These are phyloP conservation scores for Cryptococcus sp. DNA, from an alignment of 1,284 basidiomycete species.

Conservation along the genomic window DNA sequence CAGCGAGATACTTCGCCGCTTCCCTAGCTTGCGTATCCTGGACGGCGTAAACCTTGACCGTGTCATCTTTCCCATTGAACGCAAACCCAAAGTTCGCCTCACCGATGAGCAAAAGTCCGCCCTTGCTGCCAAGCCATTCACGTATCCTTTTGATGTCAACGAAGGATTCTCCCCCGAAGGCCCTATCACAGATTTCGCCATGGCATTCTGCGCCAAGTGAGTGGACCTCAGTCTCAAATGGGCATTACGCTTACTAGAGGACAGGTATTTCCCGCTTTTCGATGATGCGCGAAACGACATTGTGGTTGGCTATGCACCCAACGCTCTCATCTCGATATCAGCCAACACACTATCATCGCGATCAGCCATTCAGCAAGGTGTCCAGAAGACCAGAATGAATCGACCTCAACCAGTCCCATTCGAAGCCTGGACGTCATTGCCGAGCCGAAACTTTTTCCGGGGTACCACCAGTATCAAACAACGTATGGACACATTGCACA, in stretches of 20 bases:
- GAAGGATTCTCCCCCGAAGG: conserved; percentile 38
- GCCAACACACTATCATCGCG: conserved; percentile 80
- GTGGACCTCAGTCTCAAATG: conserved; percentile 13
- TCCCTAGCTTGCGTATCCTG: conserved; percentile 50
- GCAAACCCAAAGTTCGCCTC: conserved; percentile 40
- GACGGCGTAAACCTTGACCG: conserved; percentile 58
- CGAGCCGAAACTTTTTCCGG: conserved; percentile 75
- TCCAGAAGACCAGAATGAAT: conserved; percentile 57
- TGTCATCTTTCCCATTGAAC: conserved; percentile 46
- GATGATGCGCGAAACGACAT: conserved; percentile 74
- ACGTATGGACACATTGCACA: conserved; percentile 68
- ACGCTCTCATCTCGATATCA: conserved; percentile 85
- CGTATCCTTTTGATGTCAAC: conserved; percentile 46
- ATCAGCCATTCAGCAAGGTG: conserved; percentile 29
- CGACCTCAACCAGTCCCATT: conserved; percentile 73
- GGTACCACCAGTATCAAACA: conserved; percentile 65
- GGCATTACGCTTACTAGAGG: conserved; percentile 1
- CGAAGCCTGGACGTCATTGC: conserved; percentile 66
- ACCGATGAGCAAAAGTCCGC: conserved; percentile 32
- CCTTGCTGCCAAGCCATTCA: conserved; percentile 35
- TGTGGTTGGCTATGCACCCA: conserved; percentile 73
- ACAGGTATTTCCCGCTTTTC: conserved; percentile 79
- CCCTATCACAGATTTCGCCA: conserved; percentile 48
- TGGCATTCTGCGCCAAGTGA: conserved; percentile 52
- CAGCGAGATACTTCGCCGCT: conserved; percentile 50